A percentile compares a stretch with the other conserved stretches of the same genome.
Conservation (phyloP, 345 rosid genomes). For the Salix koriyanagi region DNA sequence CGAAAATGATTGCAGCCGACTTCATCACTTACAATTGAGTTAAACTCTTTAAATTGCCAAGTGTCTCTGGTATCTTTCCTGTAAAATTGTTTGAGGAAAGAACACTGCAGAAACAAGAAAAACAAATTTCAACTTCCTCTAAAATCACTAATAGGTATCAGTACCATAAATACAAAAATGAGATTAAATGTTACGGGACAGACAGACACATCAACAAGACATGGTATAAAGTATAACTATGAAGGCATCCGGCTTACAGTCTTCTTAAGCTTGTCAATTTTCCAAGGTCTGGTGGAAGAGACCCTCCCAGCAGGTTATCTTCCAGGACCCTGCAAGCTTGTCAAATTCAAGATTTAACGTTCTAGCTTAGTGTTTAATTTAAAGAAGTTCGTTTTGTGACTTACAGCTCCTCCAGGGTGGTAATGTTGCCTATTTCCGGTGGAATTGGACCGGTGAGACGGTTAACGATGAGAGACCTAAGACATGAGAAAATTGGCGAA, state of each 20-base stretch:
- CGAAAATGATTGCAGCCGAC: not conserved
- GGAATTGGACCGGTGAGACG: constrained; percentile 66
- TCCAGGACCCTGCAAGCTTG: constrained; percentile 52
- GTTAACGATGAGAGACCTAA: constrained; percentile 58
- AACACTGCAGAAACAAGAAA: too few species aligned
- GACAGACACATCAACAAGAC: too few species aligned
- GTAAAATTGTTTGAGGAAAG: too few species aligned
- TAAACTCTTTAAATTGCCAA: constrained; percentile 55
- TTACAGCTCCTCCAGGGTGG: constrained; percentile 58
- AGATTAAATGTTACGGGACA: too few species aligned
- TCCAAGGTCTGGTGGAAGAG: constrained; percentile 60
- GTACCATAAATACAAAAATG: too few species aligned
- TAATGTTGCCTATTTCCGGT: constrained; percentile 45
- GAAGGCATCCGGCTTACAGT: constrained; percentile 40
- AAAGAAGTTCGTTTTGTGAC: constrained; percentile 15
- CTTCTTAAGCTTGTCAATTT: constrained; percentile 39
- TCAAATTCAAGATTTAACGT: constrained; percentile 2
- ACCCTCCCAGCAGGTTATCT: constrained; percentile 52
- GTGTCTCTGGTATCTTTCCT: constrained; percentile 50
- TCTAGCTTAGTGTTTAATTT: not conserved
- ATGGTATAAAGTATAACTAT: too few species aligned
- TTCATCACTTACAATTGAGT: constrained; percentile 57
- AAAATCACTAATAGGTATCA: not conserved
- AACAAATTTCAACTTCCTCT: not conserved
- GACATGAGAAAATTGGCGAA: not conserved